Conservation (phyloP, 345 rosid genomes). For the Dipteronia sinensis region DNA sequence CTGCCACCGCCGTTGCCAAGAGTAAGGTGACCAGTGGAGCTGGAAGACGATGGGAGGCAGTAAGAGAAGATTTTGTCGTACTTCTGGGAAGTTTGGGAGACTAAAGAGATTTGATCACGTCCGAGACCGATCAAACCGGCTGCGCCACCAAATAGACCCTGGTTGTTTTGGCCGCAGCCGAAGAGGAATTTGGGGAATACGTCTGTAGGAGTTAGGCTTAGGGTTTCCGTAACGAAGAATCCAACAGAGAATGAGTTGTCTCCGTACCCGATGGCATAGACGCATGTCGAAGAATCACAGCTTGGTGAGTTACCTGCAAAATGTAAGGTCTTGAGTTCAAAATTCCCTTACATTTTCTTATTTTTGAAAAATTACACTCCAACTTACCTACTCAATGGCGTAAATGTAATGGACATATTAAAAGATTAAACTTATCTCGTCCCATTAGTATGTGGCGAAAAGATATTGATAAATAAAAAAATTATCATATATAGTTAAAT, state of each 20-base stretch:
- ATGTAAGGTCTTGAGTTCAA: no score
- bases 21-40: constrained; percentile 69
- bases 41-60: constrained; percentile 73
- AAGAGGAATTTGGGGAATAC: constrained; percentile 45
- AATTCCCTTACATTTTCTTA: no score
- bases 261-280: constrained; percentile 73
- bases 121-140: constrained; percentile 88
- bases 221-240: constrained; percentile 56
- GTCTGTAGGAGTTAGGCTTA: constrained; percentile 53
- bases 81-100: constrained; percentile 57
- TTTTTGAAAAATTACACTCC: no score
- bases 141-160: no score
- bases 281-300: constrained; percentile 34
- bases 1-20: constrained; percentile 42
- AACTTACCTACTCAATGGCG: no score
- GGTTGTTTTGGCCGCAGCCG: constrained; percentile 58
- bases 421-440: no score
- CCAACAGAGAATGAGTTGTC: constrained; percentile 42
- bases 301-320: no score
- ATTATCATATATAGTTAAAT: no score
- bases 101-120: constrained; percentile 56
- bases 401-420: no score
- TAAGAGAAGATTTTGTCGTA: constrained; percentile 76
- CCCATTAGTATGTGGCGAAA: no score
- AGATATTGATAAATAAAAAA: no score